These are phyloP conservation scores for Phanerochaete carnosa DNA, from an alignment of 768 basidiomycete genomes.

Conservation along the genomic window DNA sequence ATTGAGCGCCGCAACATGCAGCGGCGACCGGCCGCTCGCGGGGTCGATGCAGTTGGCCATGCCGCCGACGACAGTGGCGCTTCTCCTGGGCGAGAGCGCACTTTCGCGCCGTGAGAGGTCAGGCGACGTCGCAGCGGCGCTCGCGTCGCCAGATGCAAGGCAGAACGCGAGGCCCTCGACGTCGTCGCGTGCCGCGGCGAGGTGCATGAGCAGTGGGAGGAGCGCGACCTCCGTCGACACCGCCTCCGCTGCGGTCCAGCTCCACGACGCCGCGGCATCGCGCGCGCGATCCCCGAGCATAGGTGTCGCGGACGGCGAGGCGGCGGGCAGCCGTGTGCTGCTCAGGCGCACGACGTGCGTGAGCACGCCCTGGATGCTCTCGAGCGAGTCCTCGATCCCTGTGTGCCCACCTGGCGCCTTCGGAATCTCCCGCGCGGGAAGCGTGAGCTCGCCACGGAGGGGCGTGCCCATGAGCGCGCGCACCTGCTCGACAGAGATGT, in stretches of 20 bases:
- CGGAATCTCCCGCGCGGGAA: conserved; percentile 37
- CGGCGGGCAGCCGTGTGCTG: conserved; percentile 33
- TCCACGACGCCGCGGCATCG: conserved; percentile 61
- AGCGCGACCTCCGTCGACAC: conserved; percentile 65
- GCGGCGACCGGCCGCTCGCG: conserved; percentile 68
- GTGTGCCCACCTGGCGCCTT: conserved; percentile 27
- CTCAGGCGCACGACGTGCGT: conserved; percentile 67
- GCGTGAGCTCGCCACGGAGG: conserved; percentile 85
- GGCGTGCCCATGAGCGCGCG: conserved; percentile 73
- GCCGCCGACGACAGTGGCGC: conserved; percentile 53
- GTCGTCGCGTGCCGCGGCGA: conserved; percentile 74
- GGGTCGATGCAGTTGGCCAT: conserved; percentile 71
- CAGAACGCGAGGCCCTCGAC: conserved; percentile 60
- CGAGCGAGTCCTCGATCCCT: conserved; percentile 44
- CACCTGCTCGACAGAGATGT: conserved; percentile 64
- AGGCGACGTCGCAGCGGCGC: conserved; percentile 15
- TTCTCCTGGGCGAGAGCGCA: conserved; percentile 13
- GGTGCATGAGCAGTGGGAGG: conserved; percentile 74
- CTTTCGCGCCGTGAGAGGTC: conserved; percentile 3
- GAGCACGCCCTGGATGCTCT: conserved; percentile 62
- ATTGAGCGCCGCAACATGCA: conserved; percentile 77
- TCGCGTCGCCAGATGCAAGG: conserved; percentile 30
- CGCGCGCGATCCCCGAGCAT: conserved; percentile 21
- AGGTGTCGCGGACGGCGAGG: conserved; percentile 29
- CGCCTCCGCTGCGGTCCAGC: conserved; percentile 75